phyloP scores from a whole-genome alignment of 1,139 yeast species.

The Pichia sp. region DNA sequence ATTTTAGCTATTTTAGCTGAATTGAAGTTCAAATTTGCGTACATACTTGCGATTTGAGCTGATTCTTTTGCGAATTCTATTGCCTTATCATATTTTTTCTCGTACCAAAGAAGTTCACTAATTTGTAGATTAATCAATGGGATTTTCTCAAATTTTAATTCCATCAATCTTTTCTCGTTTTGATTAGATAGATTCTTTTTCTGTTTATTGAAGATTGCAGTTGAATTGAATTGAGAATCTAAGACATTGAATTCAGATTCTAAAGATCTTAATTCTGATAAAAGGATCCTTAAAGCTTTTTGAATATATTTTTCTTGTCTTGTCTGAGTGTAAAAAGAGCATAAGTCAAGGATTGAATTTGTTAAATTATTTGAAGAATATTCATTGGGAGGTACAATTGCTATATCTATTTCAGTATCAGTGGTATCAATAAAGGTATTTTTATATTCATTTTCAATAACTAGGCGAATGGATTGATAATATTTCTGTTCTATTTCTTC shows the following conservation, averaged over 20 bases:
- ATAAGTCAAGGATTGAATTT: conserved; percentile 25
- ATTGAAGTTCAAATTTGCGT: conserved; percentile 30
- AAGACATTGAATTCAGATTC: conserved; percentile 21
- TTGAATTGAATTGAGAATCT: conserved; percentile 16
- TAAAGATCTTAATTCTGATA: conserved; percentile 24
- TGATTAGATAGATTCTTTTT: conserved; percentile 11
- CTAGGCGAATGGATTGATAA: conserved; percentile 18
- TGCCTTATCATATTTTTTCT: conserved; percentile 46
- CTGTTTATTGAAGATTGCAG: conserved; percentile 13
- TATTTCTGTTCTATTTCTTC: conserved; percentile 18
- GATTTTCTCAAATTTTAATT: conserved; percentile 25
- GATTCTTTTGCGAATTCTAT: conserved; percentile 59
- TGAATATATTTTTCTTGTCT: conserved; percentile 17
- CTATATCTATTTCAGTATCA: conserved; percentile 18
- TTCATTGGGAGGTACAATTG: conserved; percentile 21
- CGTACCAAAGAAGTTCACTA: conserved; percentile 60
- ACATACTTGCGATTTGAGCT: conserved; percentile 29
- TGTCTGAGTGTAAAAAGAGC: conserved; percentile 23
- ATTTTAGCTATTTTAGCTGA: conserved; percentile 36
- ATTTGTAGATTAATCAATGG: conserved; percentile 49
- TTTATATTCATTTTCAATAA: conserved; percentile 20
- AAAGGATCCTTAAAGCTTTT: conserved; percentile 22
- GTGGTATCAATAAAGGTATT: conserved; percentile 7
- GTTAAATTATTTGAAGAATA: conserved; percentile 20
- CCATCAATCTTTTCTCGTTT: conserved; percentile 19